Conservation (phyloP, 2,329 filamentous ascomycete species). For the Podosphaera fusca region DNA sequence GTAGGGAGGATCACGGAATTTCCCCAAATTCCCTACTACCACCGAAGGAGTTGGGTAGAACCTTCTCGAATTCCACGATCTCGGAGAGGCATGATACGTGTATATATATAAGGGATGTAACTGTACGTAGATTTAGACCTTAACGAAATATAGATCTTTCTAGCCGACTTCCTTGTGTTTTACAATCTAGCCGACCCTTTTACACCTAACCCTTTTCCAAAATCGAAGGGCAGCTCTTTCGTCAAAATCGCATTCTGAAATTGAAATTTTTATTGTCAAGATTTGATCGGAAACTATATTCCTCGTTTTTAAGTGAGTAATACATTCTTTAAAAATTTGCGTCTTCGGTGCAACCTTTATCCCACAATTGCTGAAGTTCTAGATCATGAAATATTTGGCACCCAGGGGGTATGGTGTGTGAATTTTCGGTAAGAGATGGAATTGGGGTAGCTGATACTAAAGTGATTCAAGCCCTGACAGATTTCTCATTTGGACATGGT, state of each 20-base stretch:
- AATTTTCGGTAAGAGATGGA: not conserved
- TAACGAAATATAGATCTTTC: too few relatives aligned
- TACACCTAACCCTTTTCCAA: not conserved
- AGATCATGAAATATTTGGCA: not conserved
- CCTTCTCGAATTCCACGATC: too few relatives aligned
- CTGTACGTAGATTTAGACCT: too few relatives aligned
- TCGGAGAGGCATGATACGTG: too few relatives aligned
- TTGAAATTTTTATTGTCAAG: not conserved
- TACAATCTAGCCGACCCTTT: too few relatives aligned
- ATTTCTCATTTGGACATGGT: not conserved
- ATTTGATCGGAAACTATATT: not conserved
- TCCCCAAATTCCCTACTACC: too few relatives aligned
- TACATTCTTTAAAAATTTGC: not conserved
- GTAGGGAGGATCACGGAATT: too few relatives aligned
- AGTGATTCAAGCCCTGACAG: not conserved
- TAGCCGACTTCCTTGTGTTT: too few relatives aligned
- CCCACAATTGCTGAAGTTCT: not conserved
- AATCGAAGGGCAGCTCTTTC: not conserved
- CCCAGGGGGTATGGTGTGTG: not conserved
- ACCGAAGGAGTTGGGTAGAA: too few relatives aligned
- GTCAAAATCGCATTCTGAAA: not conserved
- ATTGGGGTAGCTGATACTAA: not conserved
- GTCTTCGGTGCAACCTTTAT: not conserved
- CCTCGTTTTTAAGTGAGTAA: not conserved
- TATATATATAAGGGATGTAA: too few relatives aligned